A percentile compares a stretch with the other conserved stretches of the same genome.
phyloP scores from a whole-genome alignment of 2,329 filamentous ascomycete species.

The Ophiostoma fasciatum region DNA sequence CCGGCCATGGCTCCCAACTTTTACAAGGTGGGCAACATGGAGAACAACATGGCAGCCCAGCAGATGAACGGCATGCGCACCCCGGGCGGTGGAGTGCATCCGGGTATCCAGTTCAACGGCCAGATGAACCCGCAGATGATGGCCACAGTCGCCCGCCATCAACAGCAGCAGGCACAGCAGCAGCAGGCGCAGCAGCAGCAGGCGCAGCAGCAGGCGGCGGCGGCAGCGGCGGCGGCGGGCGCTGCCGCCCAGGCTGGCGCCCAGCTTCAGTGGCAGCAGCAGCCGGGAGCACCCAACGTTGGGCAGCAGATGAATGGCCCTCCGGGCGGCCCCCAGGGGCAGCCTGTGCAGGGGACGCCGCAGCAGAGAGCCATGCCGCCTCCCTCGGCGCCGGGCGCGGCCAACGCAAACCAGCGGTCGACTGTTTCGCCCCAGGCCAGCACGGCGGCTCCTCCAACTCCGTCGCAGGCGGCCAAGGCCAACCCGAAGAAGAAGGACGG shows the following conservation, averaged over 20 bases:
- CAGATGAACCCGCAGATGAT: conserved; percentile 50
- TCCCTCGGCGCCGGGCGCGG: conserved; percentile 40
- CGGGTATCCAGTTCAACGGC: conserved; percentile 37
- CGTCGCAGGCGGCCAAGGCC: conserved; percentile 56
- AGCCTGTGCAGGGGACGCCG: conserved; percentile 51
- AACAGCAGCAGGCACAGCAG: conserved; percentile 18
- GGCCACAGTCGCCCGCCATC: conserved; percentile 27
- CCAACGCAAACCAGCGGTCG: conserved; percentile 35
- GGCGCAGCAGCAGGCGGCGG: conserved; percentile 4
- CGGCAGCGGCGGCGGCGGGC: conserved; percentile 1
- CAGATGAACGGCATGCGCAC: conserved; percentile 56
- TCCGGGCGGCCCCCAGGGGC: conserved; percentile 26
- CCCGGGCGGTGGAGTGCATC: conserved; percentile 45
- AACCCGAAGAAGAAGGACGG: conserved; percentile 65
- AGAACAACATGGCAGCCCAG: conserved; percentile 29
- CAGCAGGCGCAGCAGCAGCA: conserved; percentile 13
- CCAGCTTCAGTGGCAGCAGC: conserved; percentile 35
- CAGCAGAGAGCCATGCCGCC: conserved; percentile 58
- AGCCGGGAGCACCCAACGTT: too few relatives aligned
- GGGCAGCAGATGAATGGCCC: conserved; percentile 25
- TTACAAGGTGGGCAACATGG: conserved; percentile 30
- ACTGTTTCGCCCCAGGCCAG: conserved; percentile 48
- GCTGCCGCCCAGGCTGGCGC: conserved; percentile 21
- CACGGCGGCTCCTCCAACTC: conserved; percentile 59
- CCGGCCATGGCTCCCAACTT: conserved; percentile 45